Evolutionary conservation across 2,329 filamentous ascomycete species (phyloP).

Genomic region (Stachybotrys chlorohalonatus): DNA sequence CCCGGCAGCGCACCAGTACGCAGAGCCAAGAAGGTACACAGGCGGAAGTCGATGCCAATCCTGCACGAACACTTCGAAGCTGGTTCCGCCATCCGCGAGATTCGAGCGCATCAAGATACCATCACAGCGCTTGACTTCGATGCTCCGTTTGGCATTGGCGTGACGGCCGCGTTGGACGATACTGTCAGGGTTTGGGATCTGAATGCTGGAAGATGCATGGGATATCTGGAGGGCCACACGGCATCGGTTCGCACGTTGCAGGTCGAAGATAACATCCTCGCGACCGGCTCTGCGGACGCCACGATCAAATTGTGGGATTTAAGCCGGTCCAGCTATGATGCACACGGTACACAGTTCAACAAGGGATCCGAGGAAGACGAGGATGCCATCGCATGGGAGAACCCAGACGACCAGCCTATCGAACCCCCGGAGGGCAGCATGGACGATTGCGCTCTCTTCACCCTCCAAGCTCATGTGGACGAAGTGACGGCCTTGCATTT

Average conservation of each 20-base stretch:
- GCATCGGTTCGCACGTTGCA: slow-evolving; percentile 89
- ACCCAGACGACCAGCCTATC: slow-evolving; percentile 57
- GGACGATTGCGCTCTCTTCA: slow-evolving; percentile 82
- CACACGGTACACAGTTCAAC: slow-evolving; percentile 52
- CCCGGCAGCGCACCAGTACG: slow-evolving; percentile 33
- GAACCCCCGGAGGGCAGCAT: slow-evolving; percentile 71
- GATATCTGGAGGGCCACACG: slow-evolving; percentile 84
- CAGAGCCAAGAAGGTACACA: slow-evolving; percentile 44
- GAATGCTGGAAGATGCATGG: slow-evolving; percentile 86
- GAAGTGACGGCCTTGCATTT: slow-evolving; percentile 94
- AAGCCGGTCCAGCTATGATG: slow-evolving; percentile 76
- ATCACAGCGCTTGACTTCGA: slow-evolving; percentile 94
- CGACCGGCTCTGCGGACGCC: slow-evolving; percentile 89
- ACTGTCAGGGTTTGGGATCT: slow-evolving; percentile 94
- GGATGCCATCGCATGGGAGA: slow-evolving; percentile 64
- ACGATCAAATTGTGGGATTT: slow-evolving; percentile 94
- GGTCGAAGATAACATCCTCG: slow-evolving; percentile 90
- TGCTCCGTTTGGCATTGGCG: slow-evolving; percentile 91
- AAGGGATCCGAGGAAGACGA: slow-evolving; percentile 52
- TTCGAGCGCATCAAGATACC: slow-evolving; percentile 79
- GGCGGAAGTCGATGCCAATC: slow-evolving; percentile 83
- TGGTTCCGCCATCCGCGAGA: slow-evolving; percentile 78
- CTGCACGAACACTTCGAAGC: slow-evolving; percentile 92
- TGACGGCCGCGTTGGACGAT: slow-evolving; percentile 86
- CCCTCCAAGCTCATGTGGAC: slow-evolving; percentile 81